Conservation (phyloP, 2,329 filamentous ascomycete genomes). For the Sarocladium strictum region DNA sequence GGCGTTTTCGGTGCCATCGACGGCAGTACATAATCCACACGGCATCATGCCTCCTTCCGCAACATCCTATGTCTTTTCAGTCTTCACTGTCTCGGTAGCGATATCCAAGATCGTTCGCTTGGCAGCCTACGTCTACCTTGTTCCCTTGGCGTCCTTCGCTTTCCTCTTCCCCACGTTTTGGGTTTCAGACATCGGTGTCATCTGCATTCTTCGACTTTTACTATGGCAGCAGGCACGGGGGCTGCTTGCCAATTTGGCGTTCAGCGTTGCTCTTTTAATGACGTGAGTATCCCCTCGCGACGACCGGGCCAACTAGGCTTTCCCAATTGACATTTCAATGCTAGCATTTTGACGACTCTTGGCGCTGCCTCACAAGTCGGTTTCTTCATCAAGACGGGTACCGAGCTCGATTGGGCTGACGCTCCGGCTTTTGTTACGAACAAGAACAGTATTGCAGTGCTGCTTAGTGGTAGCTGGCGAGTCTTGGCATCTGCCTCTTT, state of each 20-base stretch:
- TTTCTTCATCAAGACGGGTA: conserved; percentile 25
- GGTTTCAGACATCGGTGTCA: conserved; percentile 20
- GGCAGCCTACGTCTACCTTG: conserved; percentile 18
- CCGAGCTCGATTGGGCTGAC: conserved; percentile 26
- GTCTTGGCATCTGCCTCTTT: conserved; percentile 17
- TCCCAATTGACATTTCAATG: conserved; percentile 10
- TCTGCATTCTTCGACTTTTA: conserved; percentile 20
- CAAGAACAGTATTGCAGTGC: conserved; percentile 24
- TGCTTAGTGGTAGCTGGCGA: conserved; percentile 23
- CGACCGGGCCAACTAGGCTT: background rate
- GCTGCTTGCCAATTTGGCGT: conserved; percentile 15
- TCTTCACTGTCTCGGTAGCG: conserved; percentile 22
- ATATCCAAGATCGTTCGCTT: conserved; percentile 23
- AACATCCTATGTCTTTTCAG: conserved; percentile 22
- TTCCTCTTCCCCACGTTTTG: conserved; percentile 26
- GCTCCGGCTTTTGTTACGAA: conserved; percentile 22
- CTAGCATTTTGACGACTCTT: conserved; percentile 20
- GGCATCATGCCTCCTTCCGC: conserved; percentile 12
- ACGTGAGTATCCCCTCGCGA: conserved; percentile 18
- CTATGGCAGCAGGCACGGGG: conserved; percentile 18
- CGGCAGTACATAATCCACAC: conserved; percentile 8
- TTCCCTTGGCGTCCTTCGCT: conserved; percentile 22
- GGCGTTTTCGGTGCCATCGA: background rate
- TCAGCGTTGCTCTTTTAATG: conserved; percentile 17
- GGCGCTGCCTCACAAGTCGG: conserved; percentile 25